Base-by-base conservation (phyloP, 2,329 filamentous ascomycete genomes). In the Colletotrichum eleusines region DNA sequence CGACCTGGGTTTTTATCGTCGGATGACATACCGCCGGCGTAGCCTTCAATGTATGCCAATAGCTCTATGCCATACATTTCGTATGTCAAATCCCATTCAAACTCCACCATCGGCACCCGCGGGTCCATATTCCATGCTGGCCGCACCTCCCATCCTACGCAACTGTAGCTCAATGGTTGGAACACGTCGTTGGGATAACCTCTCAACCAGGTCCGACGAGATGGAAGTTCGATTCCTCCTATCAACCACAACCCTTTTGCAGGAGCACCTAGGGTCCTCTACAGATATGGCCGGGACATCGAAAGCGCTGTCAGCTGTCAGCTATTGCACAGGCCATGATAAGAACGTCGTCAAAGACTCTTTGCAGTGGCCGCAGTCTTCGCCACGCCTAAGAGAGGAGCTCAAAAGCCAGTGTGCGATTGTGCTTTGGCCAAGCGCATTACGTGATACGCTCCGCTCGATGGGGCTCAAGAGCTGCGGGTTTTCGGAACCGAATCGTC, bases 221-320 rank as follows among this genome's bases (percentile, higher is more conserved):
- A 70, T 66, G 63, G 63, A 66, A 66, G 63, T 66, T 70, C 50
- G 48, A 66, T 69, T 66, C 62, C 67, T 66, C 48, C 55, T 40
- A 61, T 62, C 33, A 50, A 55, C 55, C 62, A 57, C 55, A 66
- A 14, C 1, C 14, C 7, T 54, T 50, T 59, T 12, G 35, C 16
- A 20, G 3, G 23, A 58, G 35, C 16, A 28, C 14, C 8, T 18
- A 31, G 31, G 20, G 18, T 35, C 8, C 31, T 35, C 9, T 9
- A 9, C 28, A 54, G 5, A 23, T 23, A 26, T 5, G 9, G 50
- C 12, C 6, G 18, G 9, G 16, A 18, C 28, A n/a, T 18, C 9
- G 31, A 11, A 54, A 23, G 26, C 14, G 26, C 48, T 18, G 26
- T 28, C 14, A 20, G 2, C 26, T 28, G 48, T 9, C 33, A 14